Evolutionary conservation across 768 basidiomycete species (phyloP).

Genomic region (Collybia mongolica): DNA sequence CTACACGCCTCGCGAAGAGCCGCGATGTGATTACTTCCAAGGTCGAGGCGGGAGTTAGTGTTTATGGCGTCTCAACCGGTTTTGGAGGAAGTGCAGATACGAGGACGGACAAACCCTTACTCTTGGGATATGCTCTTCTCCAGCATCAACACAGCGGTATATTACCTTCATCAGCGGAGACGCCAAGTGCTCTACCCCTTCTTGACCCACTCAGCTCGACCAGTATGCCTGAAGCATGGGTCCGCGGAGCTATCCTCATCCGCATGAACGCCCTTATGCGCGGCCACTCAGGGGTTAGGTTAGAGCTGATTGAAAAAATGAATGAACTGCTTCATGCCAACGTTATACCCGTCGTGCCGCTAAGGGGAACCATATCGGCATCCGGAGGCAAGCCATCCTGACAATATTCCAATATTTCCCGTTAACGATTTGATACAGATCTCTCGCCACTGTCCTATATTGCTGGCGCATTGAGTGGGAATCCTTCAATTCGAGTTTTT

Average conservation of each 20-base stretch:
- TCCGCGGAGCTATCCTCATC: slow-evolving; percentile 76
- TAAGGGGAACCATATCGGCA: slow-evolving; percentile 76
- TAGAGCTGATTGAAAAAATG: slow-evolving; percentile 75
- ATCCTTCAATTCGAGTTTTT: slow-evolving; percentile 36
- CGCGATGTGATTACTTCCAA: slow-evolving; percentile 66
- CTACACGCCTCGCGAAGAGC: slow-evolving; percentile 57
- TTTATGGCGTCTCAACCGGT: slow-evolving; percentile 83
- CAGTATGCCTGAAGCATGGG: slow-evolving; percentile 86
- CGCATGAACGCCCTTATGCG: slow-evolving; percentile 83
- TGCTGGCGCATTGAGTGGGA: slow-evolving; percentile 61
- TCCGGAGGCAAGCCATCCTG: slow-evolving; percentile 55
- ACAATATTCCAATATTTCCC: background rate
- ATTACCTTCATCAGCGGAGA: slow-evolving; percentile 51
- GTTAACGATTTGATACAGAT: slow-evolving; percentile 26
- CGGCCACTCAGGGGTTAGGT: slow-evolving; percentile 77
- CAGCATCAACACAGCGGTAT: slow-evolving; percentile 77
- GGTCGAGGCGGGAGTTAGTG: slow-evolving; percentile 61
- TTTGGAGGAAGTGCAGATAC: slow-evolving; percentile 89
- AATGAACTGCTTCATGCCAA: slow-evolving; percentile 58
- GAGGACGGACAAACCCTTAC: slow-evolving; percentile 61
- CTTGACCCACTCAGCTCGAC: slow-evolving; percentile 64
- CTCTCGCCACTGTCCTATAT: slow-evolving; percentile 58
- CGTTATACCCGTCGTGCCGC: slow-evolving; percentile 74
- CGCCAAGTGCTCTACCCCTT: slow-evolving; percentile 55
- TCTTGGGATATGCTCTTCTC: slow-evolving; percentile 64